Percentiles rank a stretch among this genome's conserved stretches.
Evolutionary conservation across 2,329 filamentous ascomycete species (phyloP).

Genomic region (Neobulgaria alba): DNA sequence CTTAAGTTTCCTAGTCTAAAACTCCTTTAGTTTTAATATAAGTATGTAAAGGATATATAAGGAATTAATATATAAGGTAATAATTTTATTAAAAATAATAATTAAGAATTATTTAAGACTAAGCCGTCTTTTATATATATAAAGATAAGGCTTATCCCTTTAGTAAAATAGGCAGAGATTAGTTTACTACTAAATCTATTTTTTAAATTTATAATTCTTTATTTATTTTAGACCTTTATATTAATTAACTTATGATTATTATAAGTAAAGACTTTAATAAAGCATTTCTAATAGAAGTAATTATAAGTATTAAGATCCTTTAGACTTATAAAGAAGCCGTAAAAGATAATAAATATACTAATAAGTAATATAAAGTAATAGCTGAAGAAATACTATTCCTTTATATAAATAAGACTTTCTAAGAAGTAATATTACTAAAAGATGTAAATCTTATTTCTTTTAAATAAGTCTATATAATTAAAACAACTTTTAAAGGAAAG

Average conservation of each 20-base stretch:
- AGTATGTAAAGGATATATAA: too few species aligned
- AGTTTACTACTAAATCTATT: too few species aligned
- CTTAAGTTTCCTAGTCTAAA: too few species aligned
- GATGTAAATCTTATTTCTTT: background rate
- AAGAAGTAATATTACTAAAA: background rate
- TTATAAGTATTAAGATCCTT: background rate
- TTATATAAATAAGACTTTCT: background rate
- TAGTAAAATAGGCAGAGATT: too few species aligned
- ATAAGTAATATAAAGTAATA: slow-evolving; percentile 1
- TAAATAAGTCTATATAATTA: slow-evolving; percentile 3
- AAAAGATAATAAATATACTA: background rate
- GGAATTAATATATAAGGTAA: too few species aligned
- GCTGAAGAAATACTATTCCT: slow-evolving; percentile 1
- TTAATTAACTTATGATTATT: background rate
- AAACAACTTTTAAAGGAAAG: background rate
- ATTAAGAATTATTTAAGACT: too few species aligned
- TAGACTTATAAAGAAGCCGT: slow-evolving; percentile 2
- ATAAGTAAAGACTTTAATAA: background rate
- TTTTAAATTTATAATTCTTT: too few species aligned
- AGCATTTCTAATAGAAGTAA: background rate
- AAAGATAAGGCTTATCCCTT: too few species aligned
- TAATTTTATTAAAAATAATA: too few species aligned
- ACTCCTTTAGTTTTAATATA: too few species aligned
- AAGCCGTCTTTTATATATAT: too few species aligned
- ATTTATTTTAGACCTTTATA: too few species aligned